Base-by-base conservation (phyloP, 75 land plant species). In the Larix kaempferi region DNA sequence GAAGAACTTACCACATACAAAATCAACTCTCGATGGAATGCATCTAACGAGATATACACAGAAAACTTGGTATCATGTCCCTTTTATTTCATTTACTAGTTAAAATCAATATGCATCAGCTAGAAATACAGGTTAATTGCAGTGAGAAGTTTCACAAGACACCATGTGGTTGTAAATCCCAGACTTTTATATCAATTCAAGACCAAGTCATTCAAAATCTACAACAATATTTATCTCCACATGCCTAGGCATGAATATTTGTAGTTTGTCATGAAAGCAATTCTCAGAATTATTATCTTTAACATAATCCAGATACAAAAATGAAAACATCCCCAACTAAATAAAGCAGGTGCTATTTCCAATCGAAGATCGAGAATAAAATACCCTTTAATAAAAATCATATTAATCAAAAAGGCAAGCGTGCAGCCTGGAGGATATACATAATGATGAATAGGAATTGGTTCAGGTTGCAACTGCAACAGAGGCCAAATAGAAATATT, bases 341-440 rank as follows among this genome's bases (percentile, higher is more conserved):
- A 65, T 65, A 65, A 10, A 65, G 69, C 39, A 64, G 35, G 69
- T 65, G 21, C 21, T 35, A 35, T 33, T 65, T 33, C 66, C 69
- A 17, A 25, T 35, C 2, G 10, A 35, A 17, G 21, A 29, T 29
- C 69, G 33, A 25, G 39, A 65, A 26, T 26, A 49, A 49, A 49
- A 29, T 3, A 16, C 39, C 41, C 6, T 65, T 17, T 16, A 16
- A 16, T 17, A 65, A 65, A 6, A 26, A 16, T 65, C n/a, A 65
- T 10, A 65, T 33, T 33, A 61, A 61, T 61, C 62, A 61, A 61
- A 61, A 60, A 61, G 23, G 12, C 54, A 49, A 49, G 54, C 54
- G 10, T 49, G 54, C 54, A 49, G 12, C 54, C 54, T 49, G 12
- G 12, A 49, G 27, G 0, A 25, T 61, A 65, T 7, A 35, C 7